Evolutionary conservation across 2,329 filamentous ascomycete species (phyloP), one percentile per base, ranked within the genome.

Genomic region (Blastomyces silverae): DNA sequence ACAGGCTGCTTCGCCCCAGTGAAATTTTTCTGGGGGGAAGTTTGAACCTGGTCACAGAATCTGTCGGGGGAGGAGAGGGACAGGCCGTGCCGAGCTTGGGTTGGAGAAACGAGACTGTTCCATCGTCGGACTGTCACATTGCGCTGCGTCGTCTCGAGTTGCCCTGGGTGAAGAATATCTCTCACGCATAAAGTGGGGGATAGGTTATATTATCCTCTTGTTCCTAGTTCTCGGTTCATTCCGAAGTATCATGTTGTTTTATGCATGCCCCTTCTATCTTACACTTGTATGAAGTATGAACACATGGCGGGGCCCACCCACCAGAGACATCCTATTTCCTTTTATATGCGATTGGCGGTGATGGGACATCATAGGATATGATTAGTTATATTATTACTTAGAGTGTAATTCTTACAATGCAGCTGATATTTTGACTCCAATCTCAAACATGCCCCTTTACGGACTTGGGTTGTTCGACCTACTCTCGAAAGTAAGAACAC

Each of bases 191-290:
- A n/a, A 42, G 37, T 20, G 4, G 56, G 56, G 25, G 13, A 17
- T 25, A 50, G 15, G 7, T 31, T 7, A 2, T 46, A 46, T 44
- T 60, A n/a, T 60, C 22, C 13, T 20, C 15, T 28, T 28, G 10
- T 44, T 59, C n/a, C 42, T 25, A 2, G 25, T 31, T 1, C 42
- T 48, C 42, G 22, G 7, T 60, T 46, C 48, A 5, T 42, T 42
- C 34, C 5, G 13, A 44, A 59, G 56, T 42, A 59, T 44, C 22
- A 44, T n/a, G 37, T 28, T 58, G 56, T 42, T 44, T 42, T 59
- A 59, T 59, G 37, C n/a, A 17, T 42, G 20, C 37, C n/a, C n/a
- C 56, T 20, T 42, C 22, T 44, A 22, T 59, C 15, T 42, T 25
- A 25, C 11, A 10, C 53, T 22, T 34, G n/a, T 57, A 37, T 34